These are phyloP conservation scores for Kwoniella botswanensis DNA, from an alignment of 768 basidiomycete species.

Conservation along the genomic window DNA sequence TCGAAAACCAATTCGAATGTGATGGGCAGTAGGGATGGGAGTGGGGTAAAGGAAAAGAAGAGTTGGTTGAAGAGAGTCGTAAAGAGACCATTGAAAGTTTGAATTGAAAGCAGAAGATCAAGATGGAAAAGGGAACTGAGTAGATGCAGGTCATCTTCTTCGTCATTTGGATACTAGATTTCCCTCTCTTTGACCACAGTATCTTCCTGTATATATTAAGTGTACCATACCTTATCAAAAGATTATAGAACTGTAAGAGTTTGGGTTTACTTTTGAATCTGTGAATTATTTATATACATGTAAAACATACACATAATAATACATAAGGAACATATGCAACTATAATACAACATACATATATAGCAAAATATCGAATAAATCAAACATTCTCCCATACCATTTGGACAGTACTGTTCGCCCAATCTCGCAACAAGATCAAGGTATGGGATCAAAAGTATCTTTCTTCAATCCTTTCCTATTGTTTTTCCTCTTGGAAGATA, in stretches of 20 bases:
- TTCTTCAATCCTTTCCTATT: constrained; percentile 19
- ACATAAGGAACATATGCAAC: neutral
- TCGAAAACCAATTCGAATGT: no score
- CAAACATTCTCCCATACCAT: neutral
- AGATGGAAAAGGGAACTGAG: no score
- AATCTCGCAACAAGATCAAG: constrained; percentile 17
- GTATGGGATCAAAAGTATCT: constrained; percentile 22
- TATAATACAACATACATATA: constrained; percentile 8
- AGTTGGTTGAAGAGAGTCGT: constrained; percentile 46
- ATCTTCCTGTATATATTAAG: no score
- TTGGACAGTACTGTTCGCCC: no score
- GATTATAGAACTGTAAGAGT: no score
- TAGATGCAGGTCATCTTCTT: neutral
- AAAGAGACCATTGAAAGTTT: constrained; percentile 5
- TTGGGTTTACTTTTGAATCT: neutral
- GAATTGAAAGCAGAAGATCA: neutral
- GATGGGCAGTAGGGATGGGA: neutral
- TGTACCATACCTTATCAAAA: no score
- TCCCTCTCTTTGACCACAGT: no score
- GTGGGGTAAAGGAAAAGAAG: neutral
- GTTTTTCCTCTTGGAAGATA: constrained; percentile 19
- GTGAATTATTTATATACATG: neutral
- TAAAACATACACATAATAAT: no score
- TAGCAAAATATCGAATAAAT: neutral
- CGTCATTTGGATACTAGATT: no score